Conservation (phyloP, 179 eudicot species). For the Sideroxylon spinosum region DNA sequence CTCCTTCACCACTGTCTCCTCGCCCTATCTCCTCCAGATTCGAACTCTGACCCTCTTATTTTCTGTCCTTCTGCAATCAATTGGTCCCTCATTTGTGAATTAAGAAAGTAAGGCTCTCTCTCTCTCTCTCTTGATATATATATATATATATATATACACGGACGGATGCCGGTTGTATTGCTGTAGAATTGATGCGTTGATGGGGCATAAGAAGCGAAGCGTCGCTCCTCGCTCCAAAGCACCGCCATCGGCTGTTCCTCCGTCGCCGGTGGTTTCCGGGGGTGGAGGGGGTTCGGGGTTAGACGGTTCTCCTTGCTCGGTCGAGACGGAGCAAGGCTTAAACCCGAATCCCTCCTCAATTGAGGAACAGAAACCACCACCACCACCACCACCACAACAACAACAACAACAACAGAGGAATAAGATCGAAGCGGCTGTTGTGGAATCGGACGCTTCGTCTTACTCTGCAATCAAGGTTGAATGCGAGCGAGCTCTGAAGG, state of each 20-base stretch:
- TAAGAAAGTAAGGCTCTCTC: not conserved
- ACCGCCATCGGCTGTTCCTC: conserved; percentile 15
- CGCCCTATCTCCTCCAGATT: not conserved
- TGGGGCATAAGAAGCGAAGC: conserved; percentile 84
- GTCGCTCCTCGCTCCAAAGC: conserved; percentile 44
- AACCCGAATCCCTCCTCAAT: conserved; percentile 3
- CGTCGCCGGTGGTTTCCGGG: not conserved
- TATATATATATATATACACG: not conserved
- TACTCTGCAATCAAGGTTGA: conserved; percentile 47
- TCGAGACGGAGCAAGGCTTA: conserved; percentile 12
- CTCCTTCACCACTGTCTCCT: not conserved
- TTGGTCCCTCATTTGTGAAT: not conserved
- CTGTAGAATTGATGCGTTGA: conserved; percentile 18
- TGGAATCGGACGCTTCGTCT: conserved; percentile 21
- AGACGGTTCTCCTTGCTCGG: conserved; percentile 3
- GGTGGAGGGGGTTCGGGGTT: conserved; percentile 10
- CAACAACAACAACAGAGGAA: not conserved
- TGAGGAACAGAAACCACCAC: not conserved
- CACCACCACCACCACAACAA: too few relatives aligned
- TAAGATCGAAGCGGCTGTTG: conserved; percentile 12
- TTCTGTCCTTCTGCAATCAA: conserved; percentile 2
- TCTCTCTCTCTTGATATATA: not conserved
- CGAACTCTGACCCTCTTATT: not conserved
- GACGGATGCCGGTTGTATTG: conserved; percentile 6
- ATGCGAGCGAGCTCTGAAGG: conserved; percentile 65